Conservation (phyloP, 75 land plant genomes). For the Chamaecyparis obtusa region DNA sequence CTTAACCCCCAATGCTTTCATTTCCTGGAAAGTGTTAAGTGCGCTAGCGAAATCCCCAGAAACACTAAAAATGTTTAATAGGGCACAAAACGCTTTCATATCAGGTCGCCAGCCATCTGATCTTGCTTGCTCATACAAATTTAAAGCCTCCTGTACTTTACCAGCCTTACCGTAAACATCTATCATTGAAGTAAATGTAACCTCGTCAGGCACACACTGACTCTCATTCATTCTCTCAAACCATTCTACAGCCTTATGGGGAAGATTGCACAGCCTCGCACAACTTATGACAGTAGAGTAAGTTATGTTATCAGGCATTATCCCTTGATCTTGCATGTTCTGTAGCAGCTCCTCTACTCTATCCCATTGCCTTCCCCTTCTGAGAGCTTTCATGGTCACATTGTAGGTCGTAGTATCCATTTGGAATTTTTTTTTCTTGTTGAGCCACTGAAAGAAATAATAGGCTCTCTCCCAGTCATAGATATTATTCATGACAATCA, state of each 20-base stretch:
- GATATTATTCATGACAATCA: slow-evolving; percentile 59
- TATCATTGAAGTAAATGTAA: slow-evolving; percentile 79
- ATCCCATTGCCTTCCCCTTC: slow-evolving; percentile 63
- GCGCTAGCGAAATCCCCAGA: slow-evolving; percentile 72
- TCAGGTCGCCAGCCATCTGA: slow-evolving; percentile 77
- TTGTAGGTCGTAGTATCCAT: slow-evolving; percentile 77
- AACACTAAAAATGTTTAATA: slow-evolving; percentile 69
- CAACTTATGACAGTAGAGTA: slow-evolving; percentile 88
- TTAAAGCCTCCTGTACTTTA: slow-evolving; percentile 67
- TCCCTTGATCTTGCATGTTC: slow-evolving; percentile 59
- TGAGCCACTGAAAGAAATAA: slow-evolving; percentile 70
- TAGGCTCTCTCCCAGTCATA: slow-evolving; percentile 56
- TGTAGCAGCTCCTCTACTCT: slow-evolving; percentile 54
- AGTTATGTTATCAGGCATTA: slow-evolving; percentile 77
- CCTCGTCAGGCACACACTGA: slow-evolving; percentile 81
- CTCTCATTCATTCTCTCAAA: slow-evolving; percentile 85
- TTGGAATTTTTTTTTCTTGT: slow-evolving; percentile 35
- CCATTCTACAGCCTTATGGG: slow-evolving; percentile 78
- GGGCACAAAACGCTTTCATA: slow-evolving; percentile 51
- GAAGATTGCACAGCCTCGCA: slow-evolving; percentile 61
- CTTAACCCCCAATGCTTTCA: slow-evolving; percentile 54
- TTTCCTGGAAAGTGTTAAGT: slow-evolving; percentile 59
- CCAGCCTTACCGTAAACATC: slow-evolving; percentile 78
- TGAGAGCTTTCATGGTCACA: slow-evolving; percentile 76
- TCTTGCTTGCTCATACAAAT: slow-evolving; percentile 68